Base-by-base conservation (phyloP, 805 yeast species). In the Suhomyces tanzawaensis region DNA sequence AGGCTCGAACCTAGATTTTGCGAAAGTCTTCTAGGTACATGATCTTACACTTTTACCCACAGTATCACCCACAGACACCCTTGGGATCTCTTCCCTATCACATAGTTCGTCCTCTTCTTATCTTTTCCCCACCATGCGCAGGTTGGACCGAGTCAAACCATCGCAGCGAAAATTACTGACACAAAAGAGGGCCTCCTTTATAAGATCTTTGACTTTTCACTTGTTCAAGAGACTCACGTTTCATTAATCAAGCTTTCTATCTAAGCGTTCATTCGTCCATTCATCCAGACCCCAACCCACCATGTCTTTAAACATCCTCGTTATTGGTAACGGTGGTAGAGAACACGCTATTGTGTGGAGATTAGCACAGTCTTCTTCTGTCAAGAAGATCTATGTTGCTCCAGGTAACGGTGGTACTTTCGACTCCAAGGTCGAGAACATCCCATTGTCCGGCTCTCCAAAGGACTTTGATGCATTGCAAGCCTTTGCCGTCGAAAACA, bases 271-370 rank as follows among this genome's bases (percentile, higher is more conserved):
- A n/a, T n/a, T n/a, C n/a, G n/a, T n/a, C n/a, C 24, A 21, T 21
- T 21, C 24, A 21, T 7, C 7, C 24, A 7, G 11, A 7, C 24
- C 24, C 11, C 24, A 21, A 33, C 32, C 18, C 34, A 32, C 39
- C 9, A 41, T 39, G 42, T 56, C 36, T 25, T 33, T 63, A 42
- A 87, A 85, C 60, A 65, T 93, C 49, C 79, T 93, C 45, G 82
- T 93, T 48, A 76, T 93, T 51, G 99, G 99, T 55, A 88, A 85
- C 67, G 99, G 99, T 60, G 99, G 99, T 51, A 89, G 99, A 72
- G 99, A 93, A 66, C 97, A 93, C 62, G 98, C 98, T 37, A 74
- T 93, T 44, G 85, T 87, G 12, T 90, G 96, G 96, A 86, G 84
- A 57, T 74, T 93, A 47, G 68, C 84, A 21, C 91, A 89, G 64